These are phyloP conservation scores for Saccharomycopsis vini DNA, from an alignment of 805 yeast species.

Conservation along the genomic window DNA sequence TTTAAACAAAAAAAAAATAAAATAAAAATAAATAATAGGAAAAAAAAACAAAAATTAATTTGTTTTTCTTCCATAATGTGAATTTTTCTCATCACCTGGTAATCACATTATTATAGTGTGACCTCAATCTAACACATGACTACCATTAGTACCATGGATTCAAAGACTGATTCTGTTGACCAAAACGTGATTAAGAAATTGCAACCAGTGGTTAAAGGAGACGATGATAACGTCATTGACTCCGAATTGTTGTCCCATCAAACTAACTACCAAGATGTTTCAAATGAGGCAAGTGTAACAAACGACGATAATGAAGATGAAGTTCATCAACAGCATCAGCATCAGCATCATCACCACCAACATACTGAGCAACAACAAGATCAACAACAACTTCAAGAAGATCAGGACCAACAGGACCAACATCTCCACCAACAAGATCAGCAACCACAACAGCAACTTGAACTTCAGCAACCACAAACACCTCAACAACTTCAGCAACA, in stretches of 20 bases:
- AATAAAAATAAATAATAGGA: too few relatives aligned
- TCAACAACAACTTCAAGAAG: neutral
- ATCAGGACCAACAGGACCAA: neutral
- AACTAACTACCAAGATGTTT: slow-evolving; percentile 11
- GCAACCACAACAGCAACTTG: too few relatives aligned
- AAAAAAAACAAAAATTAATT: too few relatives aligned
- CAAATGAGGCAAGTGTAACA: too few relatives aligned
- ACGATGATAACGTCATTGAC: slow-evolving; percentile 28
- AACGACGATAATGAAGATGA: neutral
- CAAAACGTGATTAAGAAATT: slow-evolving; percentile 4
- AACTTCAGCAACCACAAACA: too few relatives aligned
- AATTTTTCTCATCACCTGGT: neutral
- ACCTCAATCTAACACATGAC: neutral
- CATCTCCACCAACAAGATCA: neutral
- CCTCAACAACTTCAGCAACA: too few relatives aligned
- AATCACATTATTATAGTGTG: neutral
- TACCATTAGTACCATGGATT: too few relatives aligned
- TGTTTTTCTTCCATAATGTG: neutral
- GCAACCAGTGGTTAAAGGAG: slow-evolving; percentile 3
- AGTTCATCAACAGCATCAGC: neutral
- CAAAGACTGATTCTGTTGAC: too few relatives aligned
- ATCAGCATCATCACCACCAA: neutral
- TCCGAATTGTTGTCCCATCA: slow-evolving; percentile 37
- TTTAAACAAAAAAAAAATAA: too few relatives aligned
- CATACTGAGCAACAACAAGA: too few relatives aligned